Evolutionary conservation across 2,329 filamentous ascomycete species (phyloP).

Genomic region (Fusarium pseudonygamai): DNA sequence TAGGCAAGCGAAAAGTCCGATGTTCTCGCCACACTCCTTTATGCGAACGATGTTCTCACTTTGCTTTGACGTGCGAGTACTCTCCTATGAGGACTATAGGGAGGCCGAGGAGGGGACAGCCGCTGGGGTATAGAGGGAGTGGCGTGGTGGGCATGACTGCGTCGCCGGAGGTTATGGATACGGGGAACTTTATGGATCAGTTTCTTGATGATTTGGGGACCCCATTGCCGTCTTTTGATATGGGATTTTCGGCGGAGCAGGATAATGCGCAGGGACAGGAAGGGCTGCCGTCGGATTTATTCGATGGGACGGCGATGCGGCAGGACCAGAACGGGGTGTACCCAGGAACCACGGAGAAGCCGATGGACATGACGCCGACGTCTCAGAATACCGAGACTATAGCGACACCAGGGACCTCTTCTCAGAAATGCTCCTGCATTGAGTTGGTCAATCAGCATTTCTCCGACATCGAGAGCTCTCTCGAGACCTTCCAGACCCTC

Average conservation of each 20-base stretch:
- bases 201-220: neutral
- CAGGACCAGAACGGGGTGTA: neutral
- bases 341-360: neutral
- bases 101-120: neutral
- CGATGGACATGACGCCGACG: rapidly evolving
- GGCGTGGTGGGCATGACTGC: neutral
- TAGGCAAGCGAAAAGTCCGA: conserved; percentile 28
- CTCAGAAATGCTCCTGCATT: conserved; percentile 2
- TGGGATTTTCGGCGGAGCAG: neutral
- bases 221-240: neutral
- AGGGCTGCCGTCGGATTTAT: neutral
- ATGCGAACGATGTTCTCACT: conserved; percentile 30
- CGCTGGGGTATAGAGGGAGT: neutral
- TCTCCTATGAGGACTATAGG: conserved; percentile 27
- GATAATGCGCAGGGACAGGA: neutral
- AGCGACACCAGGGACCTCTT: rapidly evolving
- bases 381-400: neutral
- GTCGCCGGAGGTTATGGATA: neutral
- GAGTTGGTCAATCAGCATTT: conserved; percentile 14
- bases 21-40: conserved; percentile 27
- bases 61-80: conserved; percentile 25
- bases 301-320: neutral
- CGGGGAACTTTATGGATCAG: neutral
- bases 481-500: conserved; percentile 11
- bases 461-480: conserved; percentile 1